Evolutionary conservation across 129 eudicot genomes (phyloP).

Genomic region (Lactuca saligna): DNA sequence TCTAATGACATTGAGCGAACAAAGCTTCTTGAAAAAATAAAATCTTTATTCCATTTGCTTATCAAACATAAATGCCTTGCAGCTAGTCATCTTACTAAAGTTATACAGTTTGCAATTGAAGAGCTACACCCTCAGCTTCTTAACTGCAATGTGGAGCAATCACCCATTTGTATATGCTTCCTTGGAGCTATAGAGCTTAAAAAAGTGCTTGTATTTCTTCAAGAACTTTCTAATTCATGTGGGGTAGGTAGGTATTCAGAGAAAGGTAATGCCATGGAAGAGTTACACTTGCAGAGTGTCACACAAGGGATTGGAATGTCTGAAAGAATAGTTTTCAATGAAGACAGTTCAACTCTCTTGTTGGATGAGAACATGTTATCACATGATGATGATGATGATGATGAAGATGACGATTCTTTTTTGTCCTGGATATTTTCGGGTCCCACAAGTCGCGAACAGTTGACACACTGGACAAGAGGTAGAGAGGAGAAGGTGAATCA

Average conservation of each 20-base stretch:
- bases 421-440: constrained; percentile 89
- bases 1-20: constrained; percentile 78
- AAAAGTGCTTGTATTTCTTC: constrained; percentile 65
- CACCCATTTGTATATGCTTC: constrained; percentile 90
- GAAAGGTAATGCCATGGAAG: constrained; percentile 50
- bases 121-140: constrained; percentile 79
- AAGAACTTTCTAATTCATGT: constrained; percentile 74
- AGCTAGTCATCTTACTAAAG: constrained; percentile 71
- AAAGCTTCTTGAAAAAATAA: constrained; percentile 76
- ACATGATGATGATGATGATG: constrained; percentile 42
- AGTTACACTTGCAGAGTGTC: constrained; percentile 26
- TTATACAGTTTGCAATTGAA: constrained; percentile 73
- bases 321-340: constrained; percentile 56
- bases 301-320: constrained; percentile 30
- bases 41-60: constrained; percentile 56
- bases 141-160: constrained; percentile 55
- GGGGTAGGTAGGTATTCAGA: constrained; percentile 71
- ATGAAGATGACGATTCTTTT: constrained; percentile 53
- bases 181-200: constrained; percentile 74
- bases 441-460: constrained; percentile 59
- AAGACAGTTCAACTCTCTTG: constrained; percentile 57
- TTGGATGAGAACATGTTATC: constrained; percentile 39
- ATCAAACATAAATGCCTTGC: constrained; percentile 71
- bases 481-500: constrained; percentile 74
- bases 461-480: constrained; percentile 51